Evolutionary conservation across 73 alveolate genomes (phyloP).

Genomic region (Paramecium sexaurelia): DNA sequence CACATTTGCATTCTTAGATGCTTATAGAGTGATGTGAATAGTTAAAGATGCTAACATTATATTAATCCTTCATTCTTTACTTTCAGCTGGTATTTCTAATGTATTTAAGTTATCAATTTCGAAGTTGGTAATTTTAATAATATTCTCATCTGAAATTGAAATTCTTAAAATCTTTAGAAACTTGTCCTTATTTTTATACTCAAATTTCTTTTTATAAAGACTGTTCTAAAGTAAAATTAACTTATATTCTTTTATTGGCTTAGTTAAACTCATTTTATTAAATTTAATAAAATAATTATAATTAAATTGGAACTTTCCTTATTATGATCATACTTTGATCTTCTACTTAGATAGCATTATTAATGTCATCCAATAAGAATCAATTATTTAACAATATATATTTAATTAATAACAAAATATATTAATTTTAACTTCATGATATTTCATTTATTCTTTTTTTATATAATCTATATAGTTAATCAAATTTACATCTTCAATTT

Average conservation of each 20-base stretch:
- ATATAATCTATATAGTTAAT: neutral
- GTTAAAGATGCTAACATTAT: neutral
- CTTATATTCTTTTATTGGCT: conserved; percentile 43
- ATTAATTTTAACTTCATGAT: neutral
- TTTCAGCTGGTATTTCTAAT: conserved; percentile 22
- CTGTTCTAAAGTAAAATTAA: neutral
- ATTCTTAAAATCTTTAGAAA: conserved; percentile 21
- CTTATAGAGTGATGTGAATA: neutral
- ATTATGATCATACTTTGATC: no score
- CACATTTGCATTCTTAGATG: neutral
- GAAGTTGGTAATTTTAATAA: neutral
- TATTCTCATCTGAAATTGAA: neutral
- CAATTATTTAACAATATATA: no score
- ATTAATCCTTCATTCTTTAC: neutral
- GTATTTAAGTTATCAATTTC: conserved; percentile 28
- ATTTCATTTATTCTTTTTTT: neutral
- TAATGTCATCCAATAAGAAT: no score
- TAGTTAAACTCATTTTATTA: neutral
- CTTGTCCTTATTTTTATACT: conserved; percentile 31
- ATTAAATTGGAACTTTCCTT: no score
- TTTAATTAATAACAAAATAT: no score
- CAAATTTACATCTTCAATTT: conserved; percentile 19
- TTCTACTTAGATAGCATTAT: no score
- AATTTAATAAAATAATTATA: no score
- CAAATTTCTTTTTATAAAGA: conserved; percentile 33